Evolutionary conservation across 2,329 filamentous ascomycete species (phyloP), one percentile per base, ranked within the genome.

Genomic region (Colletotrichum viniferum): DNA sequence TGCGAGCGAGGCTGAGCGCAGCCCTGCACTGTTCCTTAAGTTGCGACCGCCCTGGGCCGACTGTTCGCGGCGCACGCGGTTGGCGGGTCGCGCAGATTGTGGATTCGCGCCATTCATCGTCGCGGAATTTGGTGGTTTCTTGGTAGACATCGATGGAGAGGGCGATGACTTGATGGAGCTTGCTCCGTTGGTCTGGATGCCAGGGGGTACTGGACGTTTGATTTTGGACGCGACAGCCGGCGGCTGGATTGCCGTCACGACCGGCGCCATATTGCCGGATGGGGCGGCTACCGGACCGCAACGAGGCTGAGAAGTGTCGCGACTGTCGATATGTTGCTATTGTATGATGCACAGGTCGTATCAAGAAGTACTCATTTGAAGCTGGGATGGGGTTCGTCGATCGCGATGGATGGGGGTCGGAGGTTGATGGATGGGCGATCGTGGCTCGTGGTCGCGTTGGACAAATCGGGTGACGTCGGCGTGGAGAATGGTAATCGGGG

Each of bases 161-260:
- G 92, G 89, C 3, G 92, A 93, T 5, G 91, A 90, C 75, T 90
- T 89, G 2, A 90, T 89, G 28, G 90, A 84, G 77, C 87, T 86
- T 74, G 87, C 85, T 38, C 92, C 92, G 83, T 94, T 94, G 76
- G 91, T 90, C 82, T 94, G 92, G 73, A 94, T 90, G 60, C 91
- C 90, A 62, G 92, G 89, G 48, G 92, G 92, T 68, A 90, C 87
- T 76, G 92, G 92, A 43, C 93, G 92, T 85, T 95, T 95, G 78
- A 91, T 89, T 85, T 95, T 95, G 78, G 82, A 83, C 78, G 84
- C 80, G 79, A 83, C 85, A 81, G 85, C 84, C 24, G 81, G 80
- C 74, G 86, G 86, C 79, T 85, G 85, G 67, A 84, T 78, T 72
- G 87, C 85, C 75, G 88, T 87, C 81, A 89, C 88, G 80, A 89